Percentiles rank a stretch among this genome's conserved stretches.
phyloP scores from a whole-genome alignment of 2,329 filamentous ascomycete genomes.

The Alternaria sp. region DNA sequence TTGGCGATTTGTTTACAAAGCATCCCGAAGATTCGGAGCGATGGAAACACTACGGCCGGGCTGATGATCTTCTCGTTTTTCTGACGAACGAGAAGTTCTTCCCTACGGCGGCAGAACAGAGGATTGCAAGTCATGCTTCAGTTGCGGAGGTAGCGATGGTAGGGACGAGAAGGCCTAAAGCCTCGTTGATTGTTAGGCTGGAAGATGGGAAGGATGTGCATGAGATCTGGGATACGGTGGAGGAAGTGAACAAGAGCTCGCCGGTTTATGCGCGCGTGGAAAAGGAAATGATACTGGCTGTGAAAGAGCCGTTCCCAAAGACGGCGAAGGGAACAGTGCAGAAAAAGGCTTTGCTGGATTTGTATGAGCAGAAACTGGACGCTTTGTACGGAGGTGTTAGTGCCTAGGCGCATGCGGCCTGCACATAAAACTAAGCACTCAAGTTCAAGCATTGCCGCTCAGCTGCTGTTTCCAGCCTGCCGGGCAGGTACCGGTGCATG shows the following conservation, averaged over 20 bases:
- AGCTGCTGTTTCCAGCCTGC: constrained; percentile 33
- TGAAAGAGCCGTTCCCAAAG: constrained; percentile 53
- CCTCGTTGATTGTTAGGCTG: constrained; percentile 36
- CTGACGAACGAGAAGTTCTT: constrained; percentile 28
- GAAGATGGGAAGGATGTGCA: constrained; percentile 44
- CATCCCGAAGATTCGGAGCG: constrained; percentile 14
- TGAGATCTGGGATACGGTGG: constrained; percentile 54
- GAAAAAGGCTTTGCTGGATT: constrained; percentile 47
- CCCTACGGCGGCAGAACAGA: constrained; percentile 27
- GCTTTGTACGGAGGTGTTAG: constrained; percentile 2
- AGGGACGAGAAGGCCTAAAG: constrained; percentile 36
- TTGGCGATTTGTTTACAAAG: constrained; percentile 24
- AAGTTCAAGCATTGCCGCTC: constrained; percentile 28
- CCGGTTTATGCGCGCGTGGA: constrained; percentile 53
- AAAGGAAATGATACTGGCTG: constrained; percentile 52
- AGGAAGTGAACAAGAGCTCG: constrained; percentile 52
- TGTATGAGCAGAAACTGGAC: constrained; percentile 42
- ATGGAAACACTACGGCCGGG: constrained; percentile 26
- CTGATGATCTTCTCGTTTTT: constrained; percentile 29
- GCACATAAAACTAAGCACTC: neutral
- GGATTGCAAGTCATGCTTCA: constrained; percentile 27
- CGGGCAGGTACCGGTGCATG: constrained; percentile 35
- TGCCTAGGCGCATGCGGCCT: neutral
- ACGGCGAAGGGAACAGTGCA: constrained; percentile 57
- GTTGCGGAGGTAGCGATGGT: constrained; percentile 43